These are phyloP conservation scores for Vitellaria paradoxa DNA, from an alignment of 179 eudicot genomes.

Conservation along the genomic window DNA sequence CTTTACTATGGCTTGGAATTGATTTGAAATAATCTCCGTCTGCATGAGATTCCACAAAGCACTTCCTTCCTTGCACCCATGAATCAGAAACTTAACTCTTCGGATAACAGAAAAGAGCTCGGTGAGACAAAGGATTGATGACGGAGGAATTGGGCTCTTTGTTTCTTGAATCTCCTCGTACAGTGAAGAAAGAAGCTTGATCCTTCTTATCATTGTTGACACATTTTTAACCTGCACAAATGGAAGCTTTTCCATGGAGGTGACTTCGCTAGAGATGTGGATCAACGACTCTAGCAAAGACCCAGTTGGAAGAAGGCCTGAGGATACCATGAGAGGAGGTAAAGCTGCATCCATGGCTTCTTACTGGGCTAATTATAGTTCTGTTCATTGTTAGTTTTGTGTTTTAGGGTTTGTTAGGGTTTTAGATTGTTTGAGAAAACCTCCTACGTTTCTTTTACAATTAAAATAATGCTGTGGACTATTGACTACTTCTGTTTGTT, in stretches of 20 bases:
- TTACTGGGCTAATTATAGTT: slow-evolving; percentile 2
- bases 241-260: slow-evolving; percentile 38
- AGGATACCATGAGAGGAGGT: slow-evolving; percentile 35
- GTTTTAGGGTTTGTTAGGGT: slow-evolving; percentile 4
- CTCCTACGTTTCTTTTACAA: not conserved
- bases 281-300: slow-evolving; percentile 49
- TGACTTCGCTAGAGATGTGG: slow-evolving; percentile 43
- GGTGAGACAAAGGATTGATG: slow-evolving; percentile 50
- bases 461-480: slow-evolving; percentile 21
- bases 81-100: slow-evolving; percentile 29
- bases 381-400: slow-evolving; percentile 10
- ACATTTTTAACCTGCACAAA: slow-evolving; percentile 43
- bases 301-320: slow-evolving; percentile 48
- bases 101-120: slow-evolving; percentile 29
- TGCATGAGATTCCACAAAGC: slow-evolving; percentile 51
- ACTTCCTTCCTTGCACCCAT: slow-evolving; percentile 44
- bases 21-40: slow-evolving; percentile 43
- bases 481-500: slow-evolving; percentile 35
- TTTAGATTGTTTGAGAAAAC: slow-evolving; percentile 8
- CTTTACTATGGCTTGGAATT: slow-evolving; percentile 35
- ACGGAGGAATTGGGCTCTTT: slow-evolving; percentile 43
- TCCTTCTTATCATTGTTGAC: slow-evolving; percentile 42
- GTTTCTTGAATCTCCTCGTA: slow-evolving; percentile 54
- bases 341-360: slow-evolving; percentile 34
- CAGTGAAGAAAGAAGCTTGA: slow-evolving; percentile 52